Conservation (phyloP, 371 early-diverging fungal species). For the Blakeslea trispora region DNA sequence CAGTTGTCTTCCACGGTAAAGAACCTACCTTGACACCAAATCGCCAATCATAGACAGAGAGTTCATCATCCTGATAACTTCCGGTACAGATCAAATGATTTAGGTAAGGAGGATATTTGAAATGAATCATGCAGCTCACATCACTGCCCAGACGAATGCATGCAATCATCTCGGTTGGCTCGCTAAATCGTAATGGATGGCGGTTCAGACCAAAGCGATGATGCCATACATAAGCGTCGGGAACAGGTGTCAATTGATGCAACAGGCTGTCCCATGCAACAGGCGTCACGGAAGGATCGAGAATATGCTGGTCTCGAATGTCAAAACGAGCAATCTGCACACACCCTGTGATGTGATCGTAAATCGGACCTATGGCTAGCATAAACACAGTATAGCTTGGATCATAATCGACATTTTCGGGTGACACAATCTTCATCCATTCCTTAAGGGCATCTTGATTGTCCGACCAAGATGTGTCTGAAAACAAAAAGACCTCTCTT, state of each 20-base stretch:
- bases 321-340: conserved; percentile 28
- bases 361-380: conserved; percentile 28
- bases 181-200: not conserved
- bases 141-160: conserved; percentile 20
- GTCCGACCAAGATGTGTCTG: conserved; percentile 32
- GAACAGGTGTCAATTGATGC: conserved; percentile 7
- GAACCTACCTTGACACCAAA: conserved; percentile 41
- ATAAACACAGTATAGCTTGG: conserved; percentile 25
- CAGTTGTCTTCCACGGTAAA: conserved; percentile 34
- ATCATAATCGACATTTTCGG: conserved; percentile 14
- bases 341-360: conserved; percentile 23
- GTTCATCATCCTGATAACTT: conserved; percentile 29
- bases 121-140: conserved; percentile 38
- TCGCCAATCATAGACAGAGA: conserved; percentile 35
- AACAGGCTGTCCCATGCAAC: conserved; percentile 19
- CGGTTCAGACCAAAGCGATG: not conserved
- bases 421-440: conserved; percentile 26
- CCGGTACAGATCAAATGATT: conserved; percentile 38
- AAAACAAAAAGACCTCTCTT: conserved; percentile 33
- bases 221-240: not conserved
- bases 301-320: conserved; percentile 16
- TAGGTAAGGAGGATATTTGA: conserved; percentile 32
- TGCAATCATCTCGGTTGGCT: conserved; percentile 15
- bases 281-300: conserved; percentile 29
- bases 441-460: conserved; percentile 15